A percentile compares a stretch with the other conserved stretches of the same genome.
Conservation (phyloP, 73 alveolate genomes). For the Paramecium biaurelia region DNA sequence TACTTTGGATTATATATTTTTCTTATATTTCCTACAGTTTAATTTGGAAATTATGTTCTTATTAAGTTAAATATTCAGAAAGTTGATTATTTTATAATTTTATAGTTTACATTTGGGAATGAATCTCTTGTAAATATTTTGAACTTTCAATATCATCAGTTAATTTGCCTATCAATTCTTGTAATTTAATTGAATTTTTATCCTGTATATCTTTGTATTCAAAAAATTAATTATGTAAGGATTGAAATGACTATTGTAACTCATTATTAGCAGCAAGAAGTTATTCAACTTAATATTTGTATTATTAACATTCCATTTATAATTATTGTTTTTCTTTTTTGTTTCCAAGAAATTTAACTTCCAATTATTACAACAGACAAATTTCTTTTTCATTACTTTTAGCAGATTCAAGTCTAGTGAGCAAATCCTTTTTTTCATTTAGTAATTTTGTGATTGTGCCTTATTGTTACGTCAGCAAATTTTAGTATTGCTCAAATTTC, state of each 20-base stretch:
- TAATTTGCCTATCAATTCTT: neutral
- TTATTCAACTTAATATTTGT: neutral
- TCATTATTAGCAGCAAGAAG: neutral
- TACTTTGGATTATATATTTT: neutral
- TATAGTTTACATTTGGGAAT: neutral
- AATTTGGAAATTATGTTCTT: neutral
- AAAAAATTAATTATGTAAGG: neutral
- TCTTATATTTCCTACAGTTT: neutral
- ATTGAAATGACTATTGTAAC: neutral
- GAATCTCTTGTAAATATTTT: neutral
- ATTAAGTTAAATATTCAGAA: neutral
- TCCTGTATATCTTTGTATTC: neutral
- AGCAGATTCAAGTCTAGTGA: neutral
- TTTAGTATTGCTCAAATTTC: conserved; percentile 33
- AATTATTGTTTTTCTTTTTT: neutral
- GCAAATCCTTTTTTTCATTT: neutral
- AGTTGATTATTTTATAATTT: neutral
- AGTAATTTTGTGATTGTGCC: conserved; percentile 1
- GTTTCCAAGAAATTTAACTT: neutral
- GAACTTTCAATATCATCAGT: neutral
- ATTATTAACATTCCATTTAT: neutral
- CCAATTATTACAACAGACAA: neutral
- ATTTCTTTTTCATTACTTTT: conserved; percentile 8
- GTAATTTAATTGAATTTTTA: neutral
- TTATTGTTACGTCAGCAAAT: neutral